phyloP scores from a whole-genome alignment of 805 yeast species.

The Yarrowia phangngaensis region DNA sequence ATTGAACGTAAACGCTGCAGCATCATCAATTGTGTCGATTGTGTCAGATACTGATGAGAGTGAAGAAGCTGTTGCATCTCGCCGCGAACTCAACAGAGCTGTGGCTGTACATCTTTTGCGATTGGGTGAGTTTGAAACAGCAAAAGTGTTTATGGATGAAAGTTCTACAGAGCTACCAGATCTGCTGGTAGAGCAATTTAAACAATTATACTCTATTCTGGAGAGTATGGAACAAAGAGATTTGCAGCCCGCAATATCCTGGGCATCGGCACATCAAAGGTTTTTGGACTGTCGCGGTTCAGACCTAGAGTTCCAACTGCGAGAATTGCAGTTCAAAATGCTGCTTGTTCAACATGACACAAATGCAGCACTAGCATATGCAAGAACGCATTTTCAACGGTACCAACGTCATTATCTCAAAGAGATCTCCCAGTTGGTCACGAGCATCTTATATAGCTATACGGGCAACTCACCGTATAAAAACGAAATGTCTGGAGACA shows the following conservation, averaged over 20 bases:
- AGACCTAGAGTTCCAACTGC: conserved; percentile 47
- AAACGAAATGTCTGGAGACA: conserved; percentile 33
- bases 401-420: conserved; percentile 44
- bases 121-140: conserved; percentile 46
- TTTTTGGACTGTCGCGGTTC: conserved; percentile 41
- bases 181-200: conserved; percentile 41
- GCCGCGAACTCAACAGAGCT: conserved; percentile 42
- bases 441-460: conserved; percentile 39
- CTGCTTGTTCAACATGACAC: conserved; percentile 35
- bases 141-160: conserved; percentile 38
- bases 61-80: conserved; percentile 25
- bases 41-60: conserved; percentile 15
- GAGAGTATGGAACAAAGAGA: conserved; percentile 41
- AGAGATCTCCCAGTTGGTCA: conserved; percentile 46
- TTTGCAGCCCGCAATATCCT: conserved; percentile 47
- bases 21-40: conserved; percentile 8
- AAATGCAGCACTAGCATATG: conserved; percentile 41
- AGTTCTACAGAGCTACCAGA: conserved; percentile 37
- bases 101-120: conserved; percentile 48
- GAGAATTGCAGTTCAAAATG: conserved; percentile 42
- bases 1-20: conserved; percentile 15
- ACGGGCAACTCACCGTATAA: conserved; percentile 27
- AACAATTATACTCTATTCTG: conserved; percentile 45
- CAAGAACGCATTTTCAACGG: conserved; percentile 42
- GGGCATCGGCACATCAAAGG: conserved; percentile 43